Evolutionary conservation across 805 yeast species (phyloP), one percentile per base, ranked within the genome.

Genomic region (Cyberlindnera misumaiensis): DNA sequence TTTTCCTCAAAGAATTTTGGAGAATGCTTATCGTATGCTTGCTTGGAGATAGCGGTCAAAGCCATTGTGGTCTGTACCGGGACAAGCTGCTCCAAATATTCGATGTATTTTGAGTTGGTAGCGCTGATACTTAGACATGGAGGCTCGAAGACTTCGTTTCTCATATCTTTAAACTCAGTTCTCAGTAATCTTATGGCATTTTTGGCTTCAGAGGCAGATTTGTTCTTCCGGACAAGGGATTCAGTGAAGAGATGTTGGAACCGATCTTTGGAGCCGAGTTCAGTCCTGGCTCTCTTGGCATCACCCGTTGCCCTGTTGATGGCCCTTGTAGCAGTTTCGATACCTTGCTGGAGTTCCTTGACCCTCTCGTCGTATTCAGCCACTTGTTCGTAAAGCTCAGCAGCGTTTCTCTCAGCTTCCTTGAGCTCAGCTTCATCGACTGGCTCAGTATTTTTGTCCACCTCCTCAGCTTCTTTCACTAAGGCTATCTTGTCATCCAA

Each of bases 91-190:
- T 79, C 84, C 37, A 87, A 56, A 40, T 72, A 75, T 9, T 70
- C 64, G 0, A 83, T 80, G 48, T 69, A 72, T 9, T 56, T 47
- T 9, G 60, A 55, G 41, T 78, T 72, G 1, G 64, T 66, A 0
- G 80, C 73, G 4, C 73, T 66, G 16, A 90, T 67, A 0, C 83
- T 68, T 20, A 87, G 63, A 8, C 80, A 59, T 0, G 97, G 89
- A 1, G 96, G 94, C 51, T 83, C 94, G 41, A 66, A 75, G 38
- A 83, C 74, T 11, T 59, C 56, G 1, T 60, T 60, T 34, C 59
- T 52, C 35, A 78, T 64, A 5, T 56, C 53, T 2, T 52, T 49
- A 26, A 44, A 20, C 18, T 59, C 53, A 15, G 61, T 46, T 34
- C 81, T 64, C 31, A 82, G 53, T 12, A 62, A 49, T 20, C 53